phyloP scores from a whole-genome alignment of 2,329 filamentous ascomycete genomes.

The Epichloe amarillans region DNA sequence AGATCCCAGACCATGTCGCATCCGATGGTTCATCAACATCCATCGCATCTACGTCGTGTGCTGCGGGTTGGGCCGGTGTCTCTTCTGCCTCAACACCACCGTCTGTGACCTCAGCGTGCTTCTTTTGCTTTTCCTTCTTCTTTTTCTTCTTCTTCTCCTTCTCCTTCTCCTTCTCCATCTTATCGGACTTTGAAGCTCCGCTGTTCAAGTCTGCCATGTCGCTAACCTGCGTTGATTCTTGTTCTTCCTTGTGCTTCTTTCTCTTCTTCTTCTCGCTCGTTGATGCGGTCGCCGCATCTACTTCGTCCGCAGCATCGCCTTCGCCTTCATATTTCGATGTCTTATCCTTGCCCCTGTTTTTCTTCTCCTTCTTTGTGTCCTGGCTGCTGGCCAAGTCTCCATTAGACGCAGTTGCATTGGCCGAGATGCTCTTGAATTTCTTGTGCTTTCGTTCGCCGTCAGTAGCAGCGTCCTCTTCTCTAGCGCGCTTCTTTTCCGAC shows the following conservation, averaged over 20 bases:
- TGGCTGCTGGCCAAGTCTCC: slow-evolving; percentile 17
- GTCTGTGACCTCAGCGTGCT: slow-evolving; percentile 14
- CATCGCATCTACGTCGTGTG: slow-evolving; percentile 19
- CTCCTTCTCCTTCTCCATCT: slow-evolving; percentile 9
- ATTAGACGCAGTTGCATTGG: slow-evolving; percentile 11
- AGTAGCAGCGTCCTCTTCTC: slow-evolving; percentile 27
- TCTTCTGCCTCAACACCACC: background rate
- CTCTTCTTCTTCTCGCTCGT: slow-evolving; percentile 14
- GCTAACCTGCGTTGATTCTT: slow-evolving; percentile 7
- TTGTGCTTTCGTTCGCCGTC: slow-evolving; percentile 34
- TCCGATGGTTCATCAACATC: slow-evolving; percentile 23
- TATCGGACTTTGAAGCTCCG: slow-evolving; percentile 16
- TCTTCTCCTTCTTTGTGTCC: slow-evolving; percentile 21
- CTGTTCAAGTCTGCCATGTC: background rate
- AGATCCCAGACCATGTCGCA: slow-evolving; percentile 19
- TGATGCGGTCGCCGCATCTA: background rate
- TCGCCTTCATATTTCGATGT: slow-evolving; percentile 8
- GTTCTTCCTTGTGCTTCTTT: slow-evolving; percentile 17
- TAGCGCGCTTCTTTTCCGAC: slow-evolving; percentile 30
- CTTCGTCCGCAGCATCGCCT: background rate
- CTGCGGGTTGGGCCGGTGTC: background rate
- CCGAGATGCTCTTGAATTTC: slow-evolving; percentile 33
- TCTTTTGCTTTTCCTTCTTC: slow-evolving; percentile 14
- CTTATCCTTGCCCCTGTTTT: slow-evolving; percentile 15
- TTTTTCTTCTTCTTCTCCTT: slow-evolving; percentile 9